Base-by-base conservation (phyloP, 1,284 basidiomycete species). In the Melampsora americana region DNA sequence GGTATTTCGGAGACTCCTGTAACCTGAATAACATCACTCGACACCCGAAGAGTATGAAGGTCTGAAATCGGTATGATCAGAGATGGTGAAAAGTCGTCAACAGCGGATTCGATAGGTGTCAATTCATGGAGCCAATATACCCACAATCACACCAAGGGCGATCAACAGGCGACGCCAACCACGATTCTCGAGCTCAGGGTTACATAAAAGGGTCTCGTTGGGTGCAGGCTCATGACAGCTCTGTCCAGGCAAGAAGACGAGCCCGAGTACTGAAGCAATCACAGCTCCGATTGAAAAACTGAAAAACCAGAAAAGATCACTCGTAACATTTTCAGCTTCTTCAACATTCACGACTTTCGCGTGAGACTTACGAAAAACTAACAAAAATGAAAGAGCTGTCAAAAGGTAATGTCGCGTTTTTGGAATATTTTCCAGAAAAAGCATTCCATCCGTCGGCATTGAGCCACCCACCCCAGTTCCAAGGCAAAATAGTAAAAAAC, bases 381-480 rank as follows among this genome's bases (percentile, higher is more conserved):
- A 84, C 79, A 98, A 99, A 26, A 96, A 88, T 5, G 93, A 95
- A n/a, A 98, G 87, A 0, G 91, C 92, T 0, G 95, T 98, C 66
- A 98, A 90, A 46, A 97, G 88, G 82, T 95, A 95, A 81, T 95
- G 90, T 80, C 94, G 94, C 23, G 88, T 88, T 79, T 90, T 89
- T 0, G 95, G 95, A 84, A 97, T 90, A 80, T 96, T 94, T 82
- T 99, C 95, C 4, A 97, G 86, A 68, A 98, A 88, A 5, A 96
- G 88, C 0, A 93, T 96, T 2, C 95, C 95, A 80, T 98, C 95
- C 0, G 94, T 97, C 0, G 95, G 95, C 93, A 97, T 95, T 1
- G 92, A 94, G 0, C 83, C 84, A 0, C 92, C 93, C 0, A 97
- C 92, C 3, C 94, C 92, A 66, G 90, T 95, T 1, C 95, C 95